These are phyloP conservation scores for Marchantia paleacea DNA, from an alignment of 225 moss, liverwort and hornwort genomes.

Conservation along the genomic window DNA sequence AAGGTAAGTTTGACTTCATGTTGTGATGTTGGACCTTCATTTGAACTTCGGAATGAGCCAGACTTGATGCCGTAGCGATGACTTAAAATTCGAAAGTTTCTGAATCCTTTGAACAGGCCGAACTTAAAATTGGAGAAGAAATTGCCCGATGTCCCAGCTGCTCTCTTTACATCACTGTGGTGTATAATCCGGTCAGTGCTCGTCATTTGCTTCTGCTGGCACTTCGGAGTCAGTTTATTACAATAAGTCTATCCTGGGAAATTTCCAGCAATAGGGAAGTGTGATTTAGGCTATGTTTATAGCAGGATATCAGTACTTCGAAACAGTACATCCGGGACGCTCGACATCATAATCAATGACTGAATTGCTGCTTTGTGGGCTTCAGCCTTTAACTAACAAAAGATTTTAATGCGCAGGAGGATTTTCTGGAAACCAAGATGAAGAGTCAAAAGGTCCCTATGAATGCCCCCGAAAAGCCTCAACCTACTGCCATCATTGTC, in stretches of 20 bases:
- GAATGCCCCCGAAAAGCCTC: not conserved
- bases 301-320: no score
- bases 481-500: constrained; percentile 13
- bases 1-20: constrained; percentile 47
- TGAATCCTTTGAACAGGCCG: constrained; percentile 39
- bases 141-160: constrained; percentile 97
- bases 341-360: no score
- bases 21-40: not conserved
- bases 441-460: not conserved
- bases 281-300: no score
- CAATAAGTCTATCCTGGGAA: no score
- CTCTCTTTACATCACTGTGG: constrained; percentile 82
- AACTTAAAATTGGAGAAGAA: constrained; percentile 73
- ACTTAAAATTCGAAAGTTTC: not conserved
- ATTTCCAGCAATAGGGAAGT: no score
- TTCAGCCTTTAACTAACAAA: not conserved
- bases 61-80: not conserved
- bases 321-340: no score
- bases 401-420: constrained; percentile 21
- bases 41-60: not conserved
- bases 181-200: constrained; percentile 71
- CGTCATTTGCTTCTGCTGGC: no score
- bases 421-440: constrained; percentile 20
- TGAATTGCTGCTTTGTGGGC: no score
- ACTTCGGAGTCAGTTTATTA: no score